phyloP scores from a whole-genome alignment of 176 grass and related monocot genomes.

The Oryza longistaminata region DNA sequence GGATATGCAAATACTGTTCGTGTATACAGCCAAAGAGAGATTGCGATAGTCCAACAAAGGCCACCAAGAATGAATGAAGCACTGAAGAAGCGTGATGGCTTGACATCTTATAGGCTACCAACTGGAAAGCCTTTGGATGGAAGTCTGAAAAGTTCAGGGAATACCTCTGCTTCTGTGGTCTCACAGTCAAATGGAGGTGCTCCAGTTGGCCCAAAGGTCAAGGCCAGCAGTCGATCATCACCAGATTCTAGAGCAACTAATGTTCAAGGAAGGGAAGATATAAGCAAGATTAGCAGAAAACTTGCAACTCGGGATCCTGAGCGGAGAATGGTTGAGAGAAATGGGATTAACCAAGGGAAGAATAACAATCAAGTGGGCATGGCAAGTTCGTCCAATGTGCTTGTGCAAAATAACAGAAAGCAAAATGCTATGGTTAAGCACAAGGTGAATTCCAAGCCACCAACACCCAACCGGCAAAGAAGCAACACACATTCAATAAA shows the following conservation, averaged over 20 bases:
- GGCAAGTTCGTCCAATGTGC: conserved; percentile 35
- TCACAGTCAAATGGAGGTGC: conserved; percentile 37
- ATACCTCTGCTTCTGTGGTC: conserved; percentile 32
- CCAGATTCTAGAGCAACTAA: conserved; percentile 40
- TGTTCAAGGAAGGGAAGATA: conserved; percentile 50
- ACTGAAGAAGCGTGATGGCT: conserved; percentile 22
- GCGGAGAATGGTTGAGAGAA: conserved; percentile 29
- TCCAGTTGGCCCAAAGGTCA: conserved; percentile 55
- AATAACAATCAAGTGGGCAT: conserved; percentile 37
- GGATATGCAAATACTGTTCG: conserved; percentile 37
- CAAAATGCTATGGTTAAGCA: conserved; percentile 51
- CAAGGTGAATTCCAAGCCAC: conserved; percentile 53
- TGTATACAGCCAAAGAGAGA: conserved; percentile 50
- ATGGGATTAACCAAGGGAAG: conserved; percentile 33
- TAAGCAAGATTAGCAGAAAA: conserved; percentile 40
- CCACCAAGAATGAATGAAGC: conserved; percentile 47
- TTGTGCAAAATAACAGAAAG: conserved; percentile 72
- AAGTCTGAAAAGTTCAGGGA: conserved; percentile 33
- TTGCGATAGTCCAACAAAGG: conserved; percentile 37
- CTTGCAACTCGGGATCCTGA: conserved; percentile 32
- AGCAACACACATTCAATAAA: conserved; percentile 37
- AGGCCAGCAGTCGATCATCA: conserved; percentile 26
- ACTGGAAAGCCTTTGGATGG: conserved; percentile 47
- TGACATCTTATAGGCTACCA: conserved; percentile 26
- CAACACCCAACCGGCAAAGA: conserved; percentile 43